These are phyloP conservation scores for Pholiota conissans DNA, from an alignment of 768 basidiomycete species.

Conservation along the genomic window DNA sequence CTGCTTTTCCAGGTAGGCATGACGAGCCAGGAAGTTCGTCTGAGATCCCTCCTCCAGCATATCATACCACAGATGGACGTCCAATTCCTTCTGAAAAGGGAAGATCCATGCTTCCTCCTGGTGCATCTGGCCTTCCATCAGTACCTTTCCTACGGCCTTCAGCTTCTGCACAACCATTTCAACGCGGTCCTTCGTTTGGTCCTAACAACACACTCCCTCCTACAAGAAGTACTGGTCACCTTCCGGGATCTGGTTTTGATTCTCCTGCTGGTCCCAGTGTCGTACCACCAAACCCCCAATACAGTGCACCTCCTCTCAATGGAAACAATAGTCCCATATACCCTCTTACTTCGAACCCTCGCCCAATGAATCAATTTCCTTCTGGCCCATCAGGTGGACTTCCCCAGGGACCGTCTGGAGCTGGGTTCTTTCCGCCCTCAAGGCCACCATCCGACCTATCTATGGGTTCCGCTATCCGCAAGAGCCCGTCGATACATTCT, in stretches of 20 bases:
- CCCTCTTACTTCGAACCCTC: conserved; percentile 18
- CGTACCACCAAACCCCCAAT: conserved; percentile 21
- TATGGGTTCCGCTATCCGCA: conserved; percentile 37
- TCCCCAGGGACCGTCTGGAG: conserved; percentile 3
- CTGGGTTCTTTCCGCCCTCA: conserved; percentile 19
- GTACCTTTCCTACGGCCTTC: conserved; percentile 22
- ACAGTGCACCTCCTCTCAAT: conserved; percentile 14
- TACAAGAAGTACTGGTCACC: conserved; percentile 35
- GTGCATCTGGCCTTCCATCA: conserved; percentile 8
- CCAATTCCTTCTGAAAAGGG: conserved; percentile 13
- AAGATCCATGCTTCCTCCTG: conserved; percentile 8
- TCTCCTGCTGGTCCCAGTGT: conserved; percentile 22
- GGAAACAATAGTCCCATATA: conserved; percentile 12
- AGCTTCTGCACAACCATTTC: conserved; percentile 33
- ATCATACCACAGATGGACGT: conserved; percentile 16
- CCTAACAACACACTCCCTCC: conserved; percentile 39
- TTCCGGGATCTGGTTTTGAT: conserved; percentile 21
- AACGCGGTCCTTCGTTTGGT: conserved; percentile 26
- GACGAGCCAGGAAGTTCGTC: conserved; percentile 7
- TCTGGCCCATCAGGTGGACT: conserved; percentile 25
- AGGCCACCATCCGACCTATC: conserved; percentile 52
- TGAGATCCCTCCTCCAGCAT: conserved; percentile 18
- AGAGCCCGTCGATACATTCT: conserved; percentile 60
- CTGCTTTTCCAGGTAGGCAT: conserved; percentile 5
- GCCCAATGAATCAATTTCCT: conserved; percentile 17